Conservation (phyloP, 2,329 filamentous ascomycete species). For the Aspergillus sp. region DNA sequence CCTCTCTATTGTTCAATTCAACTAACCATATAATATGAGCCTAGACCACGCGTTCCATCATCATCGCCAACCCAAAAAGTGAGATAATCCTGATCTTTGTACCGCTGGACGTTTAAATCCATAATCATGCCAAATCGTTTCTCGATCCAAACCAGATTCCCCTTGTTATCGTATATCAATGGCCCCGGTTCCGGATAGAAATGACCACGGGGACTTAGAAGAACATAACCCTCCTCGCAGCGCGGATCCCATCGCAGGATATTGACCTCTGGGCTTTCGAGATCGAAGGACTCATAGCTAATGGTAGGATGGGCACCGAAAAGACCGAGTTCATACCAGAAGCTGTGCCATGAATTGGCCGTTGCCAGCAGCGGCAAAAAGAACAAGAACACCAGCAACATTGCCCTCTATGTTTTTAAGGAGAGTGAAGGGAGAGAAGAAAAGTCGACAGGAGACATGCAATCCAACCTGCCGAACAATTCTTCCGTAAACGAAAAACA, state of each 20-base stretch:
- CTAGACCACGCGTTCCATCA: conserved; percentile 41
- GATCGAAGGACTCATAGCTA: conserved; percentile 8
- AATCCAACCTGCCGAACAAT: background rate
- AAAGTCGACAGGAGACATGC: background rate
- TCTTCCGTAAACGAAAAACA: background rate
- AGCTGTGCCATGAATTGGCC: conserved; percentile 9
- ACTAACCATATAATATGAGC: conserved; percentile 23
- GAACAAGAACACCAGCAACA: background rate
- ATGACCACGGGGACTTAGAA: conserved; percentile 33
- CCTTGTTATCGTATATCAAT: conserved; percentile 31
- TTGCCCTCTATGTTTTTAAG: background rate
- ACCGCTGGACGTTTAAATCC: conserved; percentile 44
- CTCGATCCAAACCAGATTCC: conserved; percentile 27
- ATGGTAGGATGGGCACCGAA: conserved; percentile 7
- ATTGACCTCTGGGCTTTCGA: conserved; percentile 7
- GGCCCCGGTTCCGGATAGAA: conserved; percentile 32
- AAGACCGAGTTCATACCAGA: conserved; percentile 11
- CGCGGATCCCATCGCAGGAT: conserved; percentile 11
- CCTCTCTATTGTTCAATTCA: no score
- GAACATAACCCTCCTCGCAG: conserved; percentile 34
- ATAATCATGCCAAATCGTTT: conserved; percentile 36
- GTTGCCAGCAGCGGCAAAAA: conserved; percentile 1
- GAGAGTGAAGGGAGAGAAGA: background rate
- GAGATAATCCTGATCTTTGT: conserved; percentile 40
- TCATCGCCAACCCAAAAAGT: conserved; percentile 47